Conservation (phyloP, 2,329 filamentous ascomycete species). For the Xylaria sp. region DNA sequence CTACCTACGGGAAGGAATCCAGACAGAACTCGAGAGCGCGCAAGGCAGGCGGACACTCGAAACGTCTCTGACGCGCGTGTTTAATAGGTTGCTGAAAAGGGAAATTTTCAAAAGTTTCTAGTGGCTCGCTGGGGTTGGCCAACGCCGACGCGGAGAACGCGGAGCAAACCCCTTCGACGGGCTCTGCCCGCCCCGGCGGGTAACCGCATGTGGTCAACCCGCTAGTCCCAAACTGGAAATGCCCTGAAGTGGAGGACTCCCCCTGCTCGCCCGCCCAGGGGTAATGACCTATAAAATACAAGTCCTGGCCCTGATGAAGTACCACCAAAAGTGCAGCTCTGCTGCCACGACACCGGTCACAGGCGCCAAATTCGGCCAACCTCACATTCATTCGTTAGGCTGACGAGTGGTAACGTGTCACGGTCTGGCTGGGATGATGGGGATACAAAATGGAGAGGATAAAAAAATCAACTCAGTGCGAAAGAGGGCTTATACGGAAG, state of each 20-base stretch:
- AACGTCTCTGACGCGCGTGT: slow-evolving; percentile 17
- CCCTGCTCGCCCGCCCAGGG: slow-evolving; percentile 23
- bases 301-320: slow-evolving; percentile 5
- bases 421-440: not conserved
- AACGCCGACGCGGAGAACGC: slow-evolving; percentile 31
- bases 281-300: slow-evolving; percentile 19
- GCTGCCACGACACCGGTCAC: slow-evolving; percentile 26
- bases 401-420: slow-evolving; percentile 23
- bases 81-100: slow-evolving; percentile 35
- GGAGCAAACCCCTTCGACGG: slow-evolving; percentile 18
- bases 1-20: not conserved
- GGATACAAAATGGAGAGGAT: not conserved
- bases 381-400: slow-evolving; percentile 4
- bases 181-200: slow-evolving; percentile 23
- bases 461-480: not conserved
- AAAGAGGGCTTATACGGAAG: not conserved
- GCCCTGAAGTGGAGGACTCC: slow-evolving; percentile 2
- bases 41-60: not conserved
- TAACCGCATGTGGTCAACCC: slow-evolving; percentile 22
- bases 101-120: slow-evolving; percentile 35
- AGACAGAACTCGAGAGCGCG: not conserved
- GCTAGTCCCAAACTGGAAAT: slow-evolving; percentile 27
- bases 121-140: slow-evolving; percentile 29
- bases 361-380: slow-evolving; percentile 11
- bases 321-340: not conserved